Evolutionary conservation across 768 basidiomycete species (phyloP).

Genomic region (Chalciporus sphaerocephalus): DNA sequence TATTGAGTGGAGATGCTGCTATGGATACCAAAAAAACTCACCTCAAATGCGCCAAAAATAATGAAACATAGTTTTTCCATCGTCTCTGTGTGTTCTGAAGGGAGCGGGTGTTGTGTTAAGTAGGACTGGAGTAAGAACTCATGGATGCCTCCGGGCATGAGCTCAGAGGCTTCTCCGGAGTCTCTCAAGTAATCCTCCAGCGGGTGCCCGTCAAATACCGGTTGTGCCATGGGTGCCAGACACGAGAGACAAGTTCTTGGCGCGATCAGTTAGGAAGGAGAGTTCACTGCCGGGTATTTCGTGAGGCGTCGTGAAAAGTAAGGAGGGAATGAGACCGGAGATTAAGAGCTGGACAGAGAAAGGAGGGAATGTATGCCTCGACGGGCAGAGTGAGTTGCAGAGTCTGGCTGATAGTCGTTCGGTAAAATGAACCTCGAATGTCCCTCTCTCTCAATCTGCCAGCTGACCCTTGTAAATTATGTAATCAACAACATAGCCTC

Average conservation of each 20-base stretch:
- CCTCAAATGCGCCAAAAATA: slow-evolving; percentile 31
- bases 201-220: slow-evolving; percentile 74
- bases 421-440: neutral
- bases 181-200: slow-evolving; percentile 70
- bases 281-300: slow-evolving; percentile 21
- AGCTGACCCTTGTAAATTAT: neutral
- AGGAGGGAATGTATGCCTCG: slow-evolving; percentile 10
- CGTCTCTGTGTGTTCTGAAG: slow-evolving; percentile 19
- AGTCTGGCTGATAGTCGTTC: neutral
- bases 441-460: too few species aligned
- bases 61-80: slow-evolving; percentile 27
- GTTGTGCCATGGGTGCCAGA: slow-evolving; percentile 58
- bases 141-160: slow-evolving; percentile 52
- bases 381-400: slow-evolving; percentile 2
- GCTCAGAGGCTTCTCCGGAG: slow-evolving; percentile 52
- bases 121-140: slow-evolving; percentile 30
- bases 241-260: slow-evolving; percentile 1
- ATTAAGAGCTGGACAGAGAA: slow-evolving; percentile 23
- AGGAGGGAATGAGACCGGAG: slow-evolving; percentile 15
- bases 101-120: slow-evolving; percentile 5
- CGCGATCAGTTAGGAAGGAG: slow-evolving; percentile 17
- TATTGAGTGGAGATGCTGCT: slow-evolving; percentile 12
- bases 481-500: neutral
- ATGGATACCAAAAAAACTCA: slow-evolving; percentile 28
- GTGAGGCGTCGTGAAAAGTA: slow-evolving; percentile 18